Percentiles rank a stretch among this genome's conserved stretches.
phyloP scores from a whole-genome alignment of 768 basidiomycete species.

The Basidioascus undulatus region DNA sequence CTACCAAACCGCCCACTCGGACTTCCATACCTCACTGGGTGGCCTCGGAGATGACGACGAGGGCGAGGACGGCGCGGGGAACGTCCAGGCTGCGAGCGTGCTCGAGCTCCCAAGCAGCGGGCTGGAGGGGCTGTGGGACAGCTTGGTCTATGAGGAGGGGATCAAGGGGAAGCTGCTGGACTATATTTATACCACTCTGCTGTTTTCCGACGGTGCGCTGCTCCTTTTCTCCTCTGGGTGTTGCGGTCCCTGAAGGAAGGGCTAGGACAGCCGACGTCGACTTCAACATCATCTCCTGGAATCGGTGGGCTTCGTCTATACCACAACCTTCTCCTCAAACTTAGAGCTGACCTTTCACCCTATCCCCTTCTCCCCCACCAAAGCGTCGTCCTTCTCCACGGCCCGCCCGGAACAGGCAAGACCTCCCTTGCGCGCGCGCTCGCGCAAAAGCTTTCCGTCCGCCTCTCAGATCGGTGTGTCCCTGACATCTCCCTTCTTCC shows the following conservation, averaged over 20 bases:
- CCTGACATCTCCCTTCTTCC: background rate
- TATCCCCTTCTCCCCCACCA: background rate
- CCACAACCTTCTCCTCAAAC: too few species aligned
- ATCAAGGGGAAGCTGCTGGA: slow-evolving; percentile 60
- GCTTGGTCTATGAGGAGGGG: slow-evolving; percentile 54
- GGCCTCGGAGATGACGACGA: slow-evolving; percentile 19
- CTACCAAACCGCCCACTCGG: slow-evolving; percentile 54
- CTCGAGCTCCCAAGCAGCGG: slow-evolving; percentile 60
- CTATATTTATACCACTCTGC: slow-evolving; percentile 79
- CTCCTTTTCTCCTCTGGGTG: too few species aligned
- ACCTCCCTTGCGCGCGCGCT: slow-evolving; percentile 83
- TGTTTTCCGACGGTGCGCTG: slow-evolving; percentile 87
- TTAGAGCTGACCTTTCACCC: background rate
- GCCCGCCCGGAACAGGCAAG: slow-evolving; percentile 88
- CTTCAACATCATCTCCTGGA: slow-evolving; percentile 76
- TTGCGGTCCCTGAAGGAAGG: too few species aligned
- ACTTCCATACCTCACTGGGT: slow-evolving; percentile 13
- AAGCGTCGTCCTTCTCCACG: slow-evolving; percentile 72
- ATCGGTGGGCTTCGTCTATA: slow-evolving; percentile 30
- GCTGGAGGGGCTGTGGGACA: slow-evolving; percentile 74
- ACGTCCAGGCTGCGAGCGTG: slow-evolving; percentile 67
- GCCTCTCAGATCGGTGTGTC: slow-evolving; percentile 53
- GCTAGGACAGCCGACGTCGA: slow-evolving; percentile 20
- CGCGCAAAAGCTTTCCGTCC: slow-evolving; percentile 81
- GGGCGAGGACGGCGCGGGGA: slow-evolving; percentile 38